Evolutionary conservation across 805 yeast genomes (phyloP), one percentile per base, ranked within the genome.

Genomic region (Candida cerambycidarum): DNA sequence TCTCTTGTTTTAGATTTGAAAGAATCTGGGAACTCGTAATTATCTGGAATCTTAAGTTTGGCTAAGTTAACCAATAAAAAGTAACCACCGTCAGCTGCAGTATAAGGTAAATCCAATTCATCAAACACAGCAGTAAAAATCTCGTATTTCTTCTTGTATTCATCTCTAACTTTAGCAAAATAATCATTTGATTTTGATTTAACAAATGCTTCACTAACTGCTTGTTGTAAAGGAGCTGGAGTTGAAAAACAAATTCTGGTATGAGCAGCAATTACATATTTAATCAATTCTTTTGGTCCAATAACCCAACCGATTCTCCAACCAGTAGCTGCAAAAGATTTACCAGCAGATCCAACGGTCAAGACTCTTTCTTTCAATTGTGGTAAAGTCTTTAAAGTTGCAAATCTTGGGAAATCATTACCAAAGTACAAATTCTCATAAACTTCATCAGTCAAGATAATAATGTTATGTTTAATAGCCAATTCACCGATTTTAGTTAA

Each of bases 281-380:
- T 81, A 55, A 93, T 73, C 51, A 90, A 71, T 23, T 85, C 86
- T n/a, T 85, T 74, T 41, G 86, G 83, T 5, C 97, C 98, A 48
- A 90, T 82, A 29, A 92, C 76, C 95, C 96, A 93, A 42, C 99
- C 99, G 41, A 93, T 79, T 72, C 99, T 83, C 97, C 98, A 93
- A 41, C 99, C 99, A 10, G 99, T 93, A 33, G 96, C 96, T n/a
- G 97, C 96, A 69, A 93, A 93, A 0, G 96, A 82, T 65, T 93
- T 93, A 50, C 99, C 99, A 5, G 97, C 99, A 21, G 97, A 88
- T 1, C 98, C 98, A 16, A 93, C 95, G 3, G 97, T 83, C 43
- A 93, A 67, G 0, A 97, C 88, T 56, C 89, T 71, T 44, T 79
- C 79, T 19, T 78, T 83, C 46, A 89, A 76, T 55, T 89, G 96